Conservation (phyloP, 179 eudicot genomes). For the Heliamphora pulchella region DNA sequence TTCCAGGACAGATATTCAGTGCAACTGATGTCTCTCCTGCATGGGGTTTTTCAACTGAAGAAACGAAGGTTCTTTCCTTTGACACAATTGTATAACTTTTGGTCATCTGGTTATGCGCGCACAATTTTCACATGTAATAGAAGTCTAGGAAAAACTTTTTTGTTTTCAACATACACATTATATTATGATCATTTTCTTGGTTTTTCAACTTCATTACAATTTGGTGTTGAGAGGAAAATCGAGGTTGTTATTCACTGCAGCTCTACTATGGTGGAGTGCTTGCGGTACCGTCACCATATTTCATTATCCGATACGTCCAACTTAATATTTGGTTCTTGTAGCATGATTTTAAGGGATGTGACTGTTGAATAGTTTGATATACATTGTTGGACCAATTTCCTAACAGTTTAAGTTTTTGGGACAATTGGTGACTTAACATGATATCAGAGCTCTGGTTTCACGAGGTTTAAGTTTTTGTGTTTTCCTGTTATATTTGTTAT, state of each 20-base stretch:
- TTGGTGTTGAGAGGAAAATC: too few relatives aligned
- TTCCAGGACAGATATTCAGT: slow-evolving; percentile 47
- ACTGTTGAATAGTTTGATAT: too few relatives aligned
- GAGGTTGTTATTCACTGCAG: too few relatives aligned
- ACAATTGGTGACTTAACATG: too few relatives aligned
- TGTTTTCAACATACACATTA: neutral
- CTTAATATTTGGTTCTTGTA: neutral
- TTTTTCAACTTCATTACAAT: neutral
- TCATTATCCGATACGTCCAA: slow-evolving; percentile 8
- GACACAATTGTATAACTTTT: neutral
- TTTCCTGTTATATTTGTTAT: too few relatives aligned
- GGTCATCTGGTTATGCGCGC: slow-evolving; percentile 7
- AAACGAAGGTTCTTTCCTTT: slow-evolving; percentile 60
- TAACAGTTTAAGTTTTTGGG: too few relatives aligned
- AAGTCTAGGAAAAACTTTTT: neutral
- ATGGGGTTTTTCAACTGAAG: slow-evolving; percentile 68
- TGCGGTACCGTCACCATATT: neutral
- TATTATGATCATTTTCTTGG: neutral
- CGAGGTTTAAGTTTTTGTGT: too few relatives aligned
- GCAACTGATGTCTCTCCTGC: slow-evolving; percentile 69
- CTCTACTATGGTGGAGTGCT: too few relatives aligned
- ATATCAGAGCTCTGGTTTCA: too few relatives aligned
- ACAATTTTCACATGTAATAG: neutral
- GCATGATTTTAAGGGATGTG: too few relatives aligned
- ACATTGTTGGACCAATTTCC: too few relatives aligned